Evolutionary conservation across 1,139 yeast species (phyloP).

Genomic region (Saccharomyces hybrid): DNA sequence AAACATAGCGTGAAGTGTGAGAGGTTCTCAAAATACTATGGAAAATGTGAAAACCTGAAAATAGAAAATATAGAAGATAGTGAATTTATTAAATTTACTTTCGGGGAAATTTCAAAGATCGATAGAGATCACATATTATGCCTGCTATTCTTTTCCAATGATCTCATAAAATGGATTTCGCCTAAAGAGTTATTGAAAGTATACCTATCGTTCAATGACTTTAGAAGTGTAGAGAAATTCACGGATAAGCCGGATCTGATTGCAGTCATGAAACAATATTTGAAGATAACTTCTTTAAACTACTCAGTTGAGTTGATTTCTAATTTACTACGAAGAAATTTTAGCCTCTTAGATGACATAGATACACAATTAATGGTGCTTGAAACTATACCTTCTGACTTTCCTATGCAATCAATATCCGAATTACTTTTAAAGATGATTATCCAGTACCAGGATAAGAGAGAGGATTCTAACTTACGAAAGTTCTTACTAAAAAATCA

Average conservation of each 20-base stretch:
- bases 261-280: slow-evolving; percentile 17
- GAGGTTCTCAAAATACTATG: slow-evolving; percentile 7
- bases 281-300: slow-evolving; percentile 6
- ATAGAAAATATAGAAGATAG: slow-evolving; percentile 4
- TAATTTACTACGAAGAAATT: slow-evolving; percentile 19
- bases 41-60: slow-evolving; percentile 10
- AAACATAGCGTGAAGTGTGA: slow-evolving; percentile 9
- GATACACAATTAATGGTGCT: slow-evolving; percentile 11
- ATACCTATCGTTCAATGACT: slow-evolving; percentile 22
- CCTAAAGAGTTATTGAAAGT: slow-evolving; percentile 9
- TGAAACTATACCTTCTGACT: slow-evolving; percentile 15
- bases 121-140: slow-evolving; percentile 17
- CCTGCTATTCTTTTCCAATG: slow-evolving; percentile 13
- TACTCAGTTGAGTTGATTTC: slow-evolving; percentile 11
- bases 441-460: slow-evolving; percentile 8
- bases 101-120: slow-evolving; percentile 12
- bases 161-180: slow-evolving; percentile 5
- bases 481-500: slow-evolving; percentile 23
- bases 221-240: slow-evolving; percentile 17
- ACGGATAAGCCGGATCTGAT: slow-evolving; percentile 12
- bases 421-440: slow-evolving; percentile 14
- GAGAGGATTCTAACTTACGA: slow-evolving; percentile 13
- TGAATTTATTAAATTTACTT: slow-evolving; percentile 2
- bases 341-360: slow-evolving; percentile 6
- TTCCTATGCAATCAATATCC: slow-evolving; percentile 12